phyloP scores from a whole-genome alignment of 2,329 filamentous ascomycete species.

The Hirsutella rhossiliensis region DNA sequence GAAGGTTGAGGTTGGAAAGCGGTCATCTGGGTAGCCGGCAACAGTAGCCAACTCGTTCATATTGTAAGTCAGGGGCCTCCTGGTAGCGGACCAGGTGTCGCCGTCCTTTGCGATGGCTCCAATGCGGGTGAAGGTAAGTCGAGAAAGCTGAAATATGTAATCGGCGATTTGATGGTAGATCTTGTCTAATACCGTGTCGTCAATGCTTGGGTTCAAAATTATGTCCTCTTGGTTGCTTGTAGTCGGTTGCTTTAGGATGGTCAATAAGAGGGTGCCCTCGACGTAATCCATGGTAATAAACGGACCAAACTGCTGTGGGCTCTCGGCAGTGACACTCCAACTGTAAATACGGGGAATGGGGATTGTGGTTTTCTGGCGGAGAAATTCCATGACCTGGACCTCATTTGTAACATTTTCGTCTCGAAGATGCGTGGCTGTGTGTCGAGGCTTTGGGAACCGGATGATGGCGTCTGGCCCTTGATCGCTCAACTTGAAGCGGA shows the following conservation, averaged over 20 bases:
- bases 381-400: slow-evolving; percentile 13
- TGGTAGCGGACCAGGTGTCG: slow-evolving; percentile 16
- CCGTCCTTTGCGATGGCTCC: slow-evolving; percentile 19
- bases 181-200: slow-evolving; percentile 8
- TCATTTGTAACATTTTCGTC: slow-evolving; percentile 21
- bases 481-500: slow-evolving; percentile 10
- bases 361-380: slow-evolving; percentile 17
- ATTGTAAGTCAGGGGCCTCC: slow-evolving; percentile 24
- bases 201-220: slow-evolving; percentile 9
- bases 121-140: slow-evolving; percentile 16
- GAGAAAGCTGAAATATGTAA: slow-evolving; percentile 17
- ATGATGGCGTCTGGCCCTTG: slow-evolving; percentile 11
- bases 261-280: slow-evolving; percentile 11
- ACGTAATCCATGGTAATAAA: slow-evolving; percentile 21
- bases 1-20: slow-evolving; percentile 18
- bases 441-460: slow-evolving; percentile 13
- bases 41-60: slow-evolving; percentile 25
- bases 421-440: slow-evolving; percentile 7
- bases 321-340: slow-evolving; percentile 16
- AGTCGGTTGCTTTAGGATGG: slow-evolving; percentile 13
- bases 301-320: slow-evolving; percentile 17
- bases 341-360: slow-evolving; percentile 13
- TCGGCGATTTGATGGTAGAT: slow-evolving; percentile 13
- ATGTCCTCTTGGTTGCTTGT: slow-evolving; percentile 6
- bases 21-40: slow-evolving; percentile 14